A percentile compares a stretch with the other conserved stretches of the same genome.
Conservation (phyloP, 2,329 filamentous ascomycete genomes). For the Arthrobotrys megalospora region DNA sequence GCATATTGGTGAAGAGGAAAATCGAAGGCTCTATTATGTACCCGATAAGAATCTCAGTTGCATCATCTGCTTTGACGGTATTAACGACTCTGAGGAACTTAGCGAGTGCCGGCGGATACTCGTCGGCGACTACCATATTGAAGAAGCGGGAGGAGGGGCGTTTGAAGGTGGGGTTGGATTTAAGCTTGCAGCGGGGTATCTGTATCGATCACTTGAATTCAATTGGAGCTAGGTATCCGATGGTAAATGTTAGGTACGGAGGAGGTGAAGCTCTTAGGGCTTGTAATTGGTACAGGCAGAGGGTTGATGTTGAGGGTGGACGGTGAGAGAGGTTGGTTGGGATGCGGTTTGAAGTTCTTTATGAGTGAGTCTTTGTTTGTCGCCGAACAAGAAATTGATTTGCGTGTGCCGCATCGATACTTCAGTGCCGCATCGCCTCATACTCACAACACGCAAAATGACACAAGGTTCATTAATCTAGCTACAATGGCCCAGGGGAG, state of each 20-base stretch:
- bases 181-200: background rate
- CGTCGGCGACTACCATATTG: conserved; percentile 42
- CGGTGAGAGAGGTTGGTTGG: background rate
- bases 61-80: conserved; percentile 44
- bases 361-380: conserved; percentile 30
- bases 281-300: background rate
- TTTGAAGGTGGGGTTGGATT: conserved; percentile 2
- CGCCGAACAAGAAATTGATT: conserved; percentile 15
- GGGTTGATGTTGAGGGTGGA: background rate
- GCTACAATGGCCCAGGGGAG: too few species aligned
- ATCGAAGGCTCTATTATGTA: background rate
- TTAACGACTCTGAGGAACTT: conserved; percentile 50
- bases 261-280: background rate
- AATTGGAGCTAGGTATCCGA: background rate
- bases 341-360: conserved; percentile 7
- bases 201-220: background rate
- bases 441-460: background rate
- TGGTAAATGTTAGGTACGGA: background rate
- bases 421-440: background rate
- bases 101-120: conserved; percentile 41
- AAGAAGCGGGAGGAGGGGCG: conserved; percentile 7
- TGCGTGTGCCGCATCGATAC: conserved; percentile 1
- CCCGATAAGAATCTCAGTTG: conserved; percentile 51
- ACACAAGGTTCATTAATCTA: conserved; percentile 1
- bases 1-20: conserved; percentile 42